A percentile compares a stretch with the other conserved stretches of the same genome.
Conservation (phyloP, 352 stramenopile species). For the Phytophthora citrophthora region DNA sequence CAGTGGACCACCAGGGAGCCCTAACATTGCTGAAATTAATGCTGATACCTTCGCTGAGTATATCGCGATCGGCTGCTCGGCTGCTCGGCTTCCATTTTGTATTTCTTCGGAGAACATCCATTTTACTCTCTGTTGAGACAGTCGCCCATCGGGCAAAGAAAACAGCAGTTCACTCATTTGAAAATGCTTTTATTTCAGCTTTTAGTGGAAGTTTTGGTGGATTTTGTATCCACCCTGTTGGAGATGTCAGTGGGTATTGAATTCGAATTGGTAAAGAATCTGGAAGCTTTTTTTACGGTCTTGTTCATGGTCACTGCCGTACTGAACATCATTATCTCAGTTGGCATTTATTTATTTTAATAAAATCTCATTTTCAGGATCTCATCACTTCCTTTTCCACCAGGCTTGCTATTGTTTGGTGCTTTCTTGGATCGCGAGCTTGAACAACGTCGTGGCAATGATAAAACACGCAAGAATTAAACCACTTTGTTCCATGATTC, state of each 20-base stretch:
- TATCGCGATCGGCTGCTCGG: constrained; percentile 43
- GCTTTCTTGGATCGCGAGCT: constrained; percentile 40
- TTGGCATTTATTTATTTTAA: no score
- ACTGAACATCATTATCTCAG: no score
- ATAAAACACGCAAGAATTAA: constrained; percentile 27
- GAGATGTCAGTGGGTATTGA: constrained; percentile 6
- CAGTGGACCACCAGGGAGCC: no score
- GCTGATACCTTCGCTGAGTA: constrained; percentile 64
- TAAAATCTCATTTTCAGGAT: no score
- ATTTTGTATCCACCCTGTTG: constrained; percentile 24
- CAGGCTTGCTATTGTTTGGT: no score
- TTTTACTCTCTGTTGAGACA: constrained; percentile 22
- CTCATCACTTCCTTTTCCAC: no score
- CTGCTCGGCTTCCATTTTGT: constrained; percentile 36
- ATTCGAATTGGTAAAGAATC: constrained; percentile 18
- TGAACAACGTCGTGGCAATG: constrained; percentile 29
- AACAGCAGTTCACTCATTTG: constrained; percentile 5
- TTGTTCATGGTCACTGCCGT: constrained; percentile 1
- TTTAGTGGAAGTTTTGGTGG: constrained; percentile 20
- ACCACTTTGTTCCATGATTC: constrained; percentile 6
- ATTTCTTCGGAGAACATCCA: constrained; percentile 38
- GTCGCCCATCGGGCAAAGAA: neutral
- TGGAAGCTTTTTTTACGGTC: constrained; percentile 20
- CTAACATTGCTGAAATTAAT: constrained; percentile 40
- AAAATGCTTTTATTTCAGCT: constrained; percentile 16